Base-by-base conservation (phyloP, 2,329 filamentous ascomycete species). In the Dothideomycetes sp. region DNA sequence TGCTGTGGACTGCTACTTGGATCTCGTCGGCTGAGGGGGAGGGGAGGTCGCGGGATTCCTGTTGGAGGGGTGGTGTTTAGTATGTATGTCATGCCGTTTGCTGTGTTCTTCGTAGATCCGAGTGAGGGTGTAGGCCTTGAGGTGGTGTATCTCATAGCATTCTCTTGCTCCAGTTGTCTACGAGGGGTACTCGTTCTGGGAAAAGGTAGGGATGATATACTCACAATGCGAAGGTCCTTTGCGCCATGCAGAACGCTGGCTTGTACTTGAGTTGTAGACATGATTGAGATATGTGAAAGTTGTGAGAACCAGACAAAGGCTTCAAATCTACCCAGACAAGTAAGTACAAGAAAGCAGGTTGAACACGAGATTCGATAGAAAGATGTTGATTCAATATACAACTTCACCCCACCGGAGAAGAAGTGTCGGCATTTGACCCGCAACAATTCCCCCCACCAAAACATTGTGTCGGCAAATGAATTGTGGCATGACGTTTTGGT, bases 1-100 rank as follows among this genome's bases (percentile, higher is more conserved):
- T 84, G 49, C 74, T 70, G 47, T 72, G 73, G 47, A 84, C 69
- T 47, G 71, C 68, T 47, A 84, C 62, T 62, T 83, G 74, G 39
- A 84, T 70, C 57, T 83, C 77, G 47, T 62, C 58, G 19, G 64
- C 56, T 28, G 56, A 53, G 11, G 74, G 75, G 11, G 64, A 50
- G 20, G 64, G 49, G 32, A 74, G 57, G 8, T 58, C 52, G 47
- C 73, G 69, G 34, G 62, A 58, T 67, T 78, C 74, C 75, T 78
- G 51, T n/a, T 9, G 8, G 23, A 25, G 7, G 12, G 12, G 23
- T 8, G 23, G 12, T 25, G 12, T 12, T 12, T 8, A 25, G 8
- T 25, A 25, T n/a, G 11, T n/a, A n/a, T 5, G 6, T 8, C 6
- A 7, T 8, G 12, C 6, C 12, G n/a, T 13, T 10, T 15, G 11